phyloP scores from a whole-genome alignment of 805 yeast genomes.

The Ogataea methanolica region DNA sequence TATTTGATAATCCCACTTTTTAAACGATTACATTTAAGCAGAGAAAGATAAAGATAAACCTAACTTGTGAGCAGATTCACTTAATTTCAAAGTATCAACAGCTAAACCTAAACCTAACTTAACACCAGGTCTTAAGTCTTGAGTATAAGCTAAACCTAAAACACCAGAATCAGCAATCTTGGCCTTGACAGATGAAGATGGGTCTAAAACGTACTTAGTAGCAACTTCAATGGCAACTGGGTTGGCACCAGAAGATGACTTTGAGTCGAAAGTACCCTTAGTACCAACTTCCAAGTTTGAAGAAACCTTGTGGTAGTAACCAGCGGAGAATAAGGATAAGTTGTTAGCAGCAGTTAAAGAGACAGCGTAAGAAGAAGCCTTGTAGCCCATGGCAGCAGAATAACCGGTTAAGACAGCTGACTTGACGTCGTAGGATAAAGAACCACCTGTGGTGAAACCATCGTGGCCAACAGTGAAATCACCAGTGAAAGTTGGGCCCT shows the following conservation, averaged over 20 bases:
- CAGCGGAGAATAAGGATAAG: conserved; percentile 86
- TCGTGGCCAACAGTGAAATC: conserved; percentile 94
- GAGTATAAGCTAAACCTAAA: conserved; percentile 90
- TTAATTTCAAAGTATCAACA: conserved; percentile 89
- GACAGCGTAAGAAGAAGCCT: conserved; percentile 80
- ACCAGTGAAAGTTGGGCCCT: conserved; percentile 94
- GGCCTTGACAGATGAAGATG: conserved; percentile 88
- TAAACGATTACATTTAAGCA: conserved; percentile 47
- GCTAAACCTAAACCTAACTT: conserved; percentile 96
- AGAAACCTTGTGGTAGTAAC: conserved; percentile 94
- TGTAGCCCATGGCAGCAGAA: conserved; percentile 91
- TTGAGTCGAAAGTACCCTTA: conserved; percentile 92
- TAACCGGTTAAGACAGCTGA: conserved; percentile 90
- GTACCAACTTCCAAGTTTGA: conserved; percentile 96
- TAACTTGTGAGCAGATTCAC: conserved; percentile 96
- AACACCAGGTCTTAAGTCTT: conserved; percentile 93
- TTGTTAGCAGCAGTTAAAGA: conserved; percentile 82
- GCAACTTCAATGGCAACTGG: conserved; percentile 93
- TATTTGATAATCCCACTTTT: too few species aligned
- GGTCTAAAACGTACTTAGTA: conserved; percentile 88
- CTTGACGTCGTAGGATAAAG: conserved; percentile 92
- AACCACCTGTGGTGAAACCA: conserved; percentile 95
- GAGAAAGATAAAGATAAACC: conserved; percentile 93
- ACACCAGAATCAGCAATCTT: conserved; percentile 95
- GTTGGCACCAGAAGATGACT: conserved; percentile 62